phyloP scores from a whole-genome alignment of 495 filamentous ascomycete genomes.

The Barbatosphaeria neglecta region DNA sequence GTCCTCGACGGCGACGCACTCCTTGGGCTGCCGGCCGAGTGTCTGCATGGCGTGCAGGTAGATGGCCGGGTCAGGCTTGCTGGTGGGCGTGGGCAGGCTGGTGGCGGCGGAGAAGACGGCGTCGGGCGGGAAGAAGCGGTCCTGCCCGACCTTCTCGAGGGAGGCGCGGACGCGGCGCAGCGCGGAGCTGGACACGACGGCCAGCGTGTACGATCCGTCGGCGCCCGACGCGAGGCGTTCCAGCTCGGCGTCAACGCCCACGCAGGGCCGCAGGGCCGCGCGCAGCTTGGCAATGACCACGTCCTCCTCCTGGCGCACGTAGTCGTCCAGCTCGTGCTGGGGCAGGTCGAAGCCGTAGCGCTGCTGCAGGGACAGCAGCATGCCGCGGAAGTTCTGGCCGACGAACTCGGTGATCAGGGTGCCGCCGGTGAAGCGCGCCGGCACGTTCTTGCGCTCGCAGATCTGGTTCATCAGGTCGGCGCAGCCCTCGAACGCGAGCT shows the following conservation, averaged over 20 bases:
- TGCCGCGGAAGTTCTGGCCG: constrained; percentile 92
- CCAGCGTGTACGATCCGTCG: constrained; percentile 69
- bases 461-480: constrained; percentile 89
- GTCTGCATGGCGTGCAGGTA: constrained; percentile 71
- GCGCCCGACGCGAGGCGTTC: constrained; percentile 50
- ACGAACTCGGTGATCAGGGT: constrained; percentile 80
- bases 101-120: constrained; percentile 78
- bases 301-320: constrained; percentile 72
- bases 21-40: constrained; percentile 59
- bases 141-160: constrained; percentile 70
- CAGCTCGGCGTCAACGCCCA: constrained; percentile 58
- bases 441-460: constrained; percentile 50
- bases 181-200: constrained; percentile 74
- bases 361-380: constrained; percentile 58
- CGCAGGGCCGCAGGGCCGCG: constrained; percentile 54
- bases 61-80: constrained; percentile 89
- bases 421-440: constrained; percentile 66
- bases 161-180: constrained; percentile 66
- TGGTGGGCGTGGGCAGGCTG: constrained; percentile 63
- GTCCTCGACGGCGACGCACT: constrained; percentile 82
- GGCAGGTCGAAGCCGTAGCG: constrained; percentile 64
- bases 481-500: constrained; percentile 87
- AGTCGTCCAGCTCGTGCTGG: constrained; percentile 57
- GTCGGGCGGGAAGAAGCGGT: constrained; percentile 64
- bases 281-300: constrained; percentile 76